Percentiles rank a stretch among this genome's conserved stretches.
Conservation (phyloP, 176 grass and related monocot genomes). For the Eleusine coracana region DNA sequence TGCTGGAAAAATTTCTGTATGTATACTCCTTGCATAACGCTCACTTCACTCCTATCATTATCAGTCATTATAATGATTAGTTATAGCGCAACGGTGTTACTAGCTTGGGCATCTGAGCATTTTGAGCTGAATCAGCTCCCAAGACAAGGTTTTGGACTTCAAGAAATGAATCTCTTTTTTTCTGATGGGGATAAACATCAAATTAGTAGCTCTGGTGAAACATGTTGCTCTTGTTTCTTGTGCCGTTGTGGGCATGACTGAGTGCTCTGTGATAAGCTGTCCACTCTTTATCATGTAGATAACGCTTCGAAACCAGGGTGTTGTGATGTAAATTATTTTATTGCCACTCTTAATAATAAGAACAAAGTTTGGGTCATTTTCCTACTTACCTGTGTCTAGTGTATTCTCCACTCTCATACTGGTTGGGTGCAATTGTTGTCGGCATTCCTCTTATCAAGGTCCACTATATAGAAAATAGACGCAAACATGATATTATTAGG, state of each 20-base stretch:
- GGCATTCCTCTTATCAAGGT: not conserved
- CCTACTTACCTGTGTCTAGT: not conserved
- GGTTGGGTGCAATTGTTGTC: not conserved
- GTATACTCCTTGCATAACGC: constrained; percentile 35
- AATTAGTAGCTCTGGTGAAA: not conserved
- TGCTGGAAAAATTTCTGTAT: constrained; percentile 83
- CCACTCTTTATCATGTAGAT: not conserved
- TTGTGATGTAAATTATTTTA: not conserved
- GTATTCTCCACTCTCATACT: not conserved
- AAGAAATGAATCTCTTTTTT: no score
- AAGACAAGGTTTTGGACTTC: no score
- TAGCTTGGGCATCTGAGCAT: no score
- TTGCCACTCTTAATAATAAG: not conserved
- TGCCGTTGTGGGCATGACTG: not conserved
- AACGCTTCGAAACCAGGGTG: not conserved
- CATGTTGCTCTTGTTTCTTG: not conserved
- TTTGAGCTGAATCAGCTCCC: not conserved
- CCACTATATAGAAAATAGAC: not conserved
- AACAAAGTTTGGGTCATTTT: not conserved
- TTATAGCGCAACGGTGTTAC: not conserved
- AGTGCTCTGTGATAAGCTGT: not conserved
- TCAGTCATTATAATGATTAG: not conserved
- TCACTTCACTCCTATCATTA: not conserved
- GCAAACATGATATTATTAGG: not conserved
- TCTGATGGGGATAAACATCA: not conserved